phyloP scores from a whole-genome alignment of 2,329 filamentous ascomycete genomes.

The Sphaceloma murrayae region DNA sequence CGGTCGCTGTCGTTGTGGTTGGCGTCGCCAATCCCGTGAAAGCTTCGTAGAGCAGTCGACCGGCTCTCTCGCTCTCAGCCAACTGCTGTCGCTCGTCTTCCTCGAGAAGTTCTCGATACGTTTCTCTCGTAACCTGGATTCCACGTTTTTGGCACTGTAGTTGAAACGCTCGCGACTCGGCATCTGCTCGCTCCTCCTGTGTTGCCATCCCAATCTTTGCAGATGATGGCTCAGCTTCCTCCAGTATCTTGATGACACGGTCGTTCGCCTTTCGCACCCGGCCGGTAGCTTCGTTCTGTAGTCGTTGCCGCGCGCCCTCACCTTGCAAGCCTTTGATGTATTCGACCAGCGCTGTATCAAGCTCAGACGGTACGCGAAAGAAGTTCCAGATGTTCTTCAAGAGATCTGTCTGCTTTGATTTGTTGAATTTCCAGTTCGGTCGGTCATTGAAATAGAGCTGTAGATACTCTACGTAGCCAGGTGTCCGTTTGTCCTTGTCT shows the following conservation, averaged over 20 bases:
- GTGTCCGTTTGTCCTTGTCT: conserved; percentile 21
- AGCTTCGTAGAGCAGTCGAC: conserved; percentile 21
- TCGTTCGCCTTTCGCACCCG: conserved; percentile 42
- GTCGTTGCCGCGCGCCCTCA: conserved; percentile 53
- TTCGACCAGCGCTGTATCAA: conserved; percentile 60
- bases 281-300: conserved; percentile 57
- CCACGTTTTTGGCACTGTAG: conserved; percentile 24
- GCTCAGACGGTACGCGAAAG: conserved; percentile 57
- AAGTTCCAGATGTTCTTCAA: conserved; percentile 73
- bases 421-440: conserved; percentile 87
- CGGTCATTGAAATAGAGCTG: conserved; percentile 62
- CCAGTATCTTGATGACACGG: conserved; percentile 11
- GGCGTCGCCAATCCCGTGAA: conserved; percentile 14
- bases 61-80: conserved; percentile 25
- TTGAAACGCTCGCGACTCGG: conserved; percentile 28
- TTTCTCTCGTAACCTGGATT: conserved; percentile 22
- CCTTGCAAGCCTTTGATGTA: conserved; percentile 77
- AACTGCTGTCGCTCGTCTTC: conserved; percentile 29
- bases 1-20: conserved; percentile 2
- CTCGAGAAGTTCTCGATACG: conserved; percentile 27
- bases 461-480: conserved; percentile 66
- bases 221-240: conserved; percentile 15
- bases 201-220: conserved; percentile 29
- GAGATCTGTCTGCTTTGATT: conserved; percentile 76
- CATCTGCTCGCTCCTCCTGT: conserved; percentile 28